Conservation (phyloP, 768 basidiomycete genomes). For the Tylopilus rubrobrunneus region DNA sequence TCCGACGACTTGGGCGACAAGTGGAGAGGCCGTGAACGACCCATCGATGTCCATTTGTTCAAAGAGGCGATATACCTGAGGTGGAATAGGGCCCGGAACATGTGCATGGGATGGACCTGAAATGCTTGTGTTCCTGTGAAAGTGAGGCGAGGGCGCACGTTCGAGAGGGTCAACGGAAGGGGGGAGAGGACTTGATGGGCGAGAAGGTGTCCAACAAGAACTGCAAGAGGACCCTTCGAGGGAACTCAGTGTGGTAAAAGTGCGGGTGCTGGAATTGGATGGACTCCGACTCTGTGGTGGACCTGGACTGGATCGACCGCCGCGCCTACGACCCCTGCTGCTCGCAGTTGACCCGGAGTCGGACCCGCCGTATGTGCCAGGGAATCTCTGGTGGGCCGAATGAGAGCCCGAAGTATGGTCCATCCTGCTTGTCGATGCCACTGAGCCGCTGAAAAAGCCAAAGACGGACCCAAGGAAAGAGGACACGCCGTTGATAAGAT, state of each 20-base stretch:
- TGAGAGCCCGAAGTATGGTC: background rate
- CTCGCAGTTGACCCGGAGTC: conserved; percentile 9
- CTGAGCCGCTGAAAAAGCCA: conserved; percentile 4
- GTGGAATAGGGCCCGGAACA: background rate
- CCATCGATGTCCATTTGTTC: conserved; percentile 44
- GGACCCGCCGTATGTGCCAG: conserved; percentile 19
- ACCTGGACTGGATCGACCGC: background rate
- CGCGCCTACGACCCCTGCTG: conserved; percentile 1
- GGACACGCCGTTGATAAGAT: conserved; percentile 15
- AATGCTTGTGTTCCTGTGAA: background rate
- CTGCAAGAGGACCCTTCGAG: conserved; percentile 37
- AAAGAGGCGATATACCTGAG: conserved; percentile 34
- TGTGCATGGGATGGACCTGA: background rate
- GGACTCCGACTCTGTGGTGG: conserved; percentile 3
- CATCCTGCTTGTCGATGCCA: background rate
- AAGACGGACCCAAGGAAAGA: conserved; percentile 18
- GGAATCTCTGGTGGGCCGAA: conserved; percentile 7
- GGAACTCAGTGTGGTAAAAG: conserved; percentile 50
- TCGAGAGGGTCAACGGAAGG: conserved; percentile 24
- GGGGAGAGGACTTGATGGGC: conserved; percentile 20
- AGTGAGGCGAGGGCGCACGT: conserved; percentile 34
- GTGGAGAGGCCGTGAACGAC: background rate
- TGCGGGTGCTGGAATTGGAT: conserved; percentile 29
- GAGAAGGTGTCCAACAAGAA: conserved; percentile 31
- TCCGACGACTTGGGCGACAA: conserved; percentile 32